Base-by-base conservation (phyloP, 2,329 filamentous ascomycete genomes). In the Pseudogymnoascus pannorum region DNA sequence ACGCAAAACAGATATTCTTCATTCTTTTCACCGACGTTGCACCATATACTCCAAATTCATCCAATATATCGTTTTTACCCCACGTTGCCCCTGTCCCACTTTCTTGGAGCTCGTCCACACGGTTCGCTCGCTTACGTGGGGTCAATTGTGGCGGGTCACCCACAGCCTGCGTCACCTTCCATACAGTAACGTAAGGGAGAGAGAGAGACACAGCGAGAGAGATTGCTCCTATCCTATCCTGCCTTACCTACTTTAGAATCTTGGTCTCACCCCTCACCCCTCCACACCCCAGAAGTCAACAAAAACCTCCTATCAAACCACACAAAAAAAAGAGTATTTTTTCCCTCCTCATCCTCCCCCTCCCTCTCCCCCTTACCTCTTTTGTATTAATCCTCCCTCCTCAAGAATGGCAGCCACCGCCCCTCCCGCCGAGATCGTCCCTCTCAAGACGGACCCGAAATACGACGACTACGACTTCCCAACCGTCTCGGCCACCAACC, bases 391-490 rank as follows among this genome's bases (percentile, higher is more conserved):
- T 51, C 18, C 4, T 40, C 22, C 38, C 35, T 18, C 14, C 2
- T 59, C 5, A 33, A 44, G 36, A 59, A 59, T 42, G 24, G 36
- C 33, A 24, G 31, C 33, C 29, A 7, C 26, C 48, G 24, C 20
- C n/a, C 24, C 48, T n/a, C n/a, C 20, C 26, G 26, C 54, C 12
- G 54, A 57, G 8, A 3, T 57, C 33, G 33, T 36, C 9, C 61
- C 69, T 4, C 36, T 72, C 71, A 78, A 84, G 74, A 73, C 91
- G 70, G 87, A 96, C 76, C 82, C 90, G 74, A 97, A 96, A 79
- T 96, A 97, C 81, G 94, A 97, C 79, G 76, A 95, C 80, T 97
- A 94, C 77, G 92, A 97, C 77, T 97, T 85, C 80, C 94, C 94
- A 65, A 91, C 87, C 66, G 87, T 84, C 65, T 85, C 91, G 54